phyloP scores from a whole-genome alignment of 2,329 filamentous ascomycete species.

The Magnaporthales sp. region DNA sequence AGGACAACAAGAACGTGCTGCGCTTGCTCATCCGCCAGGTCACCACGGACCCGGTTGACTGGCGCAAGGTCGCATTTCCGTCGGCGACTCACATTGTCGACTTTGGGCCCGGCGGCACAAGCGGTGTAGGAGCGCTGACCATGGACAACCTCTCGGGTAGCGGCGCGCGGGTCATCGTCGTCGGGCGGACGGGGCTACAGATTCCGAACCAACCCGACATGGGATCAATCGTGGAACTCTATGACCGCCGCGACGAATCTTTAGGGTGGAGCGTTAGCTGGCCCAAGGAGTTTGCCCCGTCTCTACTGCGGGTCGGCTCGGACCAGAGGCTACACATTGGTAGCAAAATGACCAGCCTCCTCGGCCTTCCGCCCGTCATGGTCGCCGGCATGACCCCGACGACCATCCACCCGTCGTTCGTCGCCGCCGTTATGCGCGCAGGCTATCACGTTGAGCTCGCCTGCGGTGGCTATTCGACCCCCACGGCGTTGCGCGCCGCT shows the following conservation, averaged over 20 bases:
- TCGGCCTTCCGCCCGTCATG: constrained; percentile 79
- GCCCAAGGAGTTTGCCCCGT: background rate
- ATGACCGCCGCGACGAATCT: background rate
- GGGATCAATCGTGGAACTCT: background rate
- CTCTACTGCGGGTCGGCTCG: background rate
- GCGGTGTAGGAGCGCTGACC: constrained; percentile 75
- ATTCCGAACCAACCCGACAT: background rate
- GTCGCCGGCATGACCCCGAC: constrained; percentile 90
- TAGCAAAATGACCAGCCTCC: constrained; percentile 43
- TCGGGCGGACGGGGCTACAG: no score
- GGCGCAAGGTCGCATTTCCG: constrained; percentile 89
- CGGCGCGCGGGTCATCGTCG: background rate
- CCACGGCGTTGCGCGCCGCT: constrained; percentile 73
- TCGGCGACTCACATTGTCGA: constrained; percentile 89
- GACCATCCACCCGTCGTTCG: constrained; percentile 85
- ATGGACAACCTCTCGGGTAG: background rate
- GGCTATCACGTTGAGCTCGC: constrained; percentile 91
- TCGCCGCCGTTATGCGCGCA: constrained; percentile 88
- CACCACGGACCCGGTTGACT: constrained; percentile 86
- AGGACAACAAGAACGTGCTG: background rate
- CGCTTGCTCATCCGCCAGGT: constrained; percentile 72
- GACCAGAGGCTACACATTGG: background rate
- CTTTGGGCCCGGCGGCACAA: constrained; percentile 94
- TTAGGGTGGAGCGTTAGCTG: background rate
- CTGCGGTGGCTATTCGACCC: constrained; percentile 82